Base-by-base conservation (phyloP, 2,329 filamentous ascomycete genomes). In the Alternaria solani region DNA sequence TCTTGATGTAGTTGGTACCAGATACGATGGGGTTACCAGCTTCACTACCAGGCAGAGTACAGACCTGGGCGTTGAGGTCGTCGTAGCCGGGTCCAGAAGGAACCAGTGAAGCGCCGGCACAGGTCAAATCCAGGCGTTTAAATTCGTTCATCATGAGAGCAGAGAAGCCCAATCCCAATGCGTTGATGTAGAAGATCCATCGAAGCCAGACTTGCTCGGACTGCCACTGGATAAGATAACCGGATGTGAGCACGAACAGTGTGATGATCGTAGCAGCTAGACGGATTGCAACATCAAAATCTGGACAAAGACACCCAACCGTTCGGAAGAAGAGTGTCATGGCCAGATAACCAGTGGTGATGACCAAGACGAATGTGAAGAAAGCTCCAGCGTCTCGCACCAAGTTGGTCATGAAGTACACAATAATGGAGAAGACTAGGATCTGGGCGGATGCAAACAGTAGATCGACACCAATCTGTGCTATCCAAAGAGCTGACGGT, bases 71-170 rank as follows among this genome's bases (percentile, higher is more conserved):
- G 41, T 86, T 82, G 70, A 93, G 88, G 61, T 94, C 84, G 59
- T 80, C 82, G 69, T 96, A 96, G 1, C 84, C 86, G 1, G 86
- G 82, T 0, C 92, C 93, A 4, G 82, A 86, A 0, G 93, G 93
- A 20, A 96, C 83, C 5, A 96, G 80, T 0, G 88, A 91, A 44
- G 86, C 83, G 2, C 82, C 82, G 0, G 86, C 87, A 71, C 93
- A 97, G 0, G 85, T 88, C 74, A 96, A 81, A 28, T 89, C 84
- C 42, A 91, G 82, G 11, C 86, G 80, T 36, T 85, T 84, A 70
- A 97, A 96, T 73, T 97, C 93, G 71, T 96, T 97, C 70, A 91
- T 87, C 91, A 96, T 95, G 78, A 97, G 78, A 2, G 88, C 83
- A 11, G 89, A 86, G 73, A 97, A 96, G 0, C 88, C 87, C 2